Conservation (phyloP, 345 rosid species). For the Aethionema arabicum region DNA sequence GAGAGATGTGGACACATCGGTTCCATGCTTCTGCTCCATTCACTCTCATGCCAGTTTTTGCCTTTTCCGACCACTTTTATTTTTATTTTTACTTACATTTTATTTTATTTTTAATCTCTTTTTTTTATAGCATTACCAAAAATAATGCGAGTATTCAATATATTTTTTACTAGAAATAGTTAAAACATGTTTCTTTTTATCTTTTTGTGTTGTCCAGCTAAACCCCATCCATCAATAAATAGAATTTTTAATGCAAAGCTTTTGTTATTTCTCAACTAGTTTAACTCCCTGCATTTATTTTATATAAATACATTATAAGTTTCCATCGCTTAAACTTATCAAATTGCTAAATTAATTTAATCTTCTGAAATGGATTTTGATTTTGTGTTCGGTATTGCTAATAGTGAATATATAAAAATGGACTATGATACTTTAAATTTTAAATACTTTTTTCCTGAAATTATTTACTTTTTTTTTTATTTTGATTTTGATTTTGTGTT, state of each 20-base stretch:
- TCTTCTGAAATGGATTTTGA: too few species aligned
- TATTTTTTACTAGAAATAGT: conserved; percentile 32
- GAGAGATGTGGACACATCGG: conserved; percentile 67
- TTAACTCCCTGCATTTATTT: neutral
- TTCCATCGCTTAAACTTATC: too few species aligned
- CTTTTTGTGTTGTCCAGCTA: conserved; percentile 35
- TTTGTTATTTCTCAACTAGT: neutral
- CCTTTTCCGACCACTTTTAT: conserved; percentile 34
- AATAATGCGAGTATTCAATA: conserved; percentile 21
- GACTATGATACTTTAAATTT: too few species aligned
- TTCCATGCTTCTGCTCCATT: conserved; percentile 51
- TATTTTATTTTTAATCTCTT: conserved; percentile 13
- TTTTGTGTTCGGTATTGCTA: too few species aligned
- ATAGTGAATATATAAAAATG: too few species aligned
- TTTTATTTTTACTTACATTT: neutral
- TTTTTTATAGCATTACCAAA: conserved; percentile 30
- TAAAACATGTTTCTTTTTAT: conserved; percentile 20
- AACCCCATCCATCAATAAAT: conserved; percentile 27
- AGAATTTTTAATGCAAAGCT: neutral
- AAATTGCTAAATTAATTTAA: too few species aligned
- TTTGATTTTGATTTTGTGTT: too few species aligned
- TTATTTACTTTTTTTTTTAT: too few species aligned
- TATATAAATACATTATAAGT: too few species aligned
- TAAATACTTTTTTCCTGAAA: too few species aligned
- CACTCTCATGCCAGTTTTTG: conserved; percentile 38